phyloP scores from a whole-genome alignment of 352 stramenopile species.

The Phytopythium mirpurense region DNA sequence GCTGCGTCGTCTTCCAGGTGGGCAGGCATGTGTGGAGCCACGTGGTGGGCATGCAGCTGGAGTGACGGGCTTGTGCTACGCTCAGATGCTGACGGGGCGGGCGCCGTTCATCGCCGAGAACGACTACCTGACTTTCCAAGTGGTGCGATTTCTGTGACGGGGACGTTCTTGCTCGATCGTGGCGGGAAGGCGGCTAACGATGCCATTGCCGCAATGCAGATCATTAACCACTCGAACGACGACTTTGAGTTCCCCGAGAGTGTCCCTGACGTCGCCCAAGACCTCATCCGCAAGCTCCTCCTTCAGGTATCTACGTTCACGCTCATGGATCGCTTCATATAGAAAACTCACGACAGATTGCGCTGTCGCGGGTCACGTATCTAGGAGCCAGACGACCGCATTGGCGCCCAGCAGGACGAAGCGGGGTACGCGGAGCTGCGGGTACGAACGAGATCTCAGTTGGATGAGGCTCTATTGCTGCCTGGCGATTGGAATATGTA shows the following conservation, averaged over 20 bases:
- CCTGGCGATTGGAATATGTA: background rate
- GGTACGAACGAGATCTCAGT: conserved; percentile 19
- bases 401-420: conserved; percentile 67
- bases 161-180: background rate
- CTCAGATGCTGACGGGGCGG: conserved; percentile 75
- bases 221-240: conserved; percentile 78
- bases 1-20: conserved; percentile 87
- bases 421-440: conserved; percentile 63
- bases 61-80: background rate
- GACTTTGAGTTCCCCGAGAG: conserved; percentile 66
- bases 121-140: conserved; percentile 90
- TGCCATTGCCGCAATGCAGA: conserved; percentile 35
- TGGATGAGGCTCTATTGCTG: background rate
- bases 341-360: background rate
- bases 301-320: conserved; percentile 34
- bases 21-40: background rate
- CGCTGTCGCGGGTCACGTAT: no score
- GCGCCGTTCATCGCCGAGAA: conserved; percentile 87
- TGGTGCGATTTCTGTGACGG: conserved; percentile 26
- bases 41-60: background rate
- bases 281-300: conserved; percentile 76
- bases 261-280: conserved; percentile 56
- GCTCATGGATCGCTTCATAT: background rate
- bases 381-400: conserved; percentile 51
- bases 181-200: no score